Evolutionary conservation across 805 yeast genomes (phyloP), one percentile per base, ranked within the genome.

Genomic region (Dipodascopsis tothii): DNA sequence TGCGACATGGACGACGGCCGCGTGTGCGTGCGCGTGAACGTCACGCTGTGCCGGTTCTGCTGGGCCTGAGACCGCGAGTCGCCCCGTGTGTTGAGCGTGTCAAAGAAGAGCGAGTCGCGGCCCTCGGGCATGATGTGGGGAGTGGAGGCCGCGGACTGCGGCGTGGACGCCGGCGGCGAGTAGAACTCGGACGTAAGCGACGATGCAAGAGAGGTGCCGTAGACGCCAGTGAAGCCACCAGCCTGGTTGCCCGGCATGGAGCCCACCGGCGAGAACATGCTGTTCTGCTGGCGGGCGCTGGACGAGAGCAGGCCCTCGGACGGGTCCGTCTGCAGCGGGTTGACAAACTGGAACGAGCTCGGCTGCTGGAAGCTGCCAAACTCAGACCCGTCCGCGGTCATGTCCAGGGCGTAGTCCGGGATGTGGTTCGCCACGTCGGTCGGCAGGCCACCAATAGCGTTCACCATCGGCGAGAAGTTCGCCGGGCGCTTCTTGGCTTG

Each of bases 401-500:
- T 18, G 19, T 48, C 51, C 4, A 52, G 43, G 7, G 18, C 35
- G 30, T 51, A 51, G 33, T 52, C 56, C 0, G 55, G 50, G 14
- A 51, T 70, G 6, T 68, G 73, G 9, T 40, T 64, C 3, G 78
- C 23, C 22, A 16, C 11, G 30, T 25, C 30, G 14, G 30, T 44
- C 33, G 41, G 27, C 9, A 43, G 38, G 6, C 44, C 39, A 17
- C 40, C 46, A 18, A 35, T 42, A 3, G 44, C 32, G n/a, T 9
- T 17, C 11, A 44, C 45, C 50, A 46, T 47, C 14, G 57, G 57
- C 20, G 57, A 54, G 34, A 54, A 54, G 25, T 52, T 40, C 21
- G 57, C 57, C 6, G 57, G 57, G 5, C 57, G 51, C 33, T 54
- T 54, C 34, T 44, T 44, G 32, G 38, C 41, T 47, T 39, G 44